Evolutionary conservation across 495 filamentous ascomycete genomes (phyloP), one percentile per base, ranked within the genome.

Genomic region (Penicilliopsis zonata): DNA sequence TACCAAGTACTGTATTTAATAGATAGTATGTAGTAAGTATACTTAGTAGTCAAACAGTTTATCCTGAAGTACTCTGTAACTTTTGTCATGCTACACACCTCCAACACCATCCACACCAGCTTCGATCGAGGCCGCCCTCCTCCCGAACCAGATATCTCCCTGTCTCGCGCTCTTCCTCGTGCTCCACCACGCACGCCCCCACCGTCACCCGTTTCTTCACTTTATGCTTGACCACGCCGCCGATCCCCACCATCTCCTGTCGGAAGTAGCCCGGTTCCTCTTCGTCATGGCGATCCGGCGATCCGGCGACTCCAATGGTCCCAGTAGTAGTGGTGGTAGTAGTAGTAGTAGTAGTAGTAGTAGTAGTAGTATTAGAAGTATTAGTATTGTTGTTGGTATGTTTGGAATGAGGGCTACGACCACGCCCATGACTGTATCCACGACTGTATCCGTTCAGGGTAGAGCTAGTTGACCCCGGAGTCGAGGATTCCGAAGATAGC

Each of bases 201-300:
- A 94, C 73, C 36, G 67, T 62, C 9, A 87, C 72, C 44, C 78
- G 72, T 41, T 78, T 76, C 52, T 83, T 80, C 5, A 75, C 57
- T 56, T 83, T 88, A 36, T 76, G 80, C 65, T 88, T 93, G 29
- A 93, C 71, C 7, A 75, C 65, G 0, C 86, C 86, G 9, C 86
- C 86, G 19, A 94, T 73, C 3, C 86, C 86, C 44, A 90, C 82
- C 40, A 92, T 76, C 53, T 94, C 86, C 48, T 88, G 83, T 17
- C 76, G 62, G 40, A 72, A 70, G 48, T 93, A 93, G 12, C 86
- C 85, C 3, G 70, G 65, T 18, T 59, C 55, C 42, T 69, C 63
- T 35, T 65, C 63, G 4, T 50, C 48, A 13, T 36, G 44, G 17
- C 38, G 37, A 9, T 43, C 38, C 27, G 29, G 23, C 4, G 9